A percentile compares a stretch with the other conserved stretches of the same genome.
These are phyloP conservation scores for Ophiostoma montium DNA, from an alignment of 2,329 filamentous ascomycete species.

Conservation along the genomic window DNA sequence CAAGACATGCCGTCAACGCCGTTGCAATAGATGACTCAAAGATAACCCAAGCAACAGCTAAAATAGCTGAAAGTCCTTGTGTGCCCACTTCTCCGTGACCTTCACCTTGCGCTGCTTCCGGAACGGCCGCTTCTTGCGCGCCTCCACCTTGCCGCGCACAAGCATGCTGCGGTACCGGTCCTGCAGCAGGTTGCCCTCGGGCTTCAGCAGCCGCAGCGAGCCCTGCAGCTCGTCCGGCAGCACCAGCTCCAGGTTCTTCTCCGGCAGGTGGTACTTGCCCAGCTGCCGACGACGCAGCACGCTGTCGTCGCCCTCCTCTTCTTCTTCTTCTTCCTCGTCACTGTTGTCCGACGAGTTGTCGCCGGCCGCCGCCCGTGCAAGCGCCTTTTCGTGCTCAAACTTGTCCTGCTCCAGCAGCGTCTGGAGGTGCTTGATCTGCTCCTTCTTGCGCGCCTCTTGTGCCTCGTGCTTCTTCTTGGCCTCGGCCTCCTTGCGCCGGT, in stretches of 20 bases:
- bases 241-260: conserved; percentile 68
- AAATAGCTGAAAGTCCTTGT: conserved; percentile 74
- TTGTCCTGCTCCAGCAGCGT: conserved; percentile 56
- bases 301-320: conserved; percentile 47
- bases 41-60: neutral
- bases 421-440: conserved; percentile 58
- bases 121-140: conserved; percentile 63
- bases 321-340: conserved; percentile 37
- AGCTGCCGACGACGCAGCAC: conserved; percentile 58
- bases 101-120: conserved; percentile 70
- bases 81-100: conserved; percentile 88
- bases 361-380: conserved; percentile 32
- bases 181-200: conserved; percentile 88
- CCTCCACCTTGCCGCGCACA: conserved; percentile 79
- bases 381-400: conserved; percentile 38
- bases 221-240: conserved; percentile 74
- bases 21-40: neutral
- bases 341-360: conserved; percentile 24
- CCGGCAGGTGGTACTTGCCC: conserved; percentile 58
- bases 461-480: conserved; percentile 60
- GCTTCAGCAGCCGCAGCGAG: conserved; percentile 67
- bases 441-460: conserved; percentile 56
- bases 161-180: conserved; percentile 85
- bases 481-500: conserved; percentile 80
- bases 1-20: neutral